Percentiles rank a stretch among this genome's conserved stretches.
phyloP scores from a whole-genome alignment of 495 filamentous ascomycete species.

The Xylaria curta region DNA sequence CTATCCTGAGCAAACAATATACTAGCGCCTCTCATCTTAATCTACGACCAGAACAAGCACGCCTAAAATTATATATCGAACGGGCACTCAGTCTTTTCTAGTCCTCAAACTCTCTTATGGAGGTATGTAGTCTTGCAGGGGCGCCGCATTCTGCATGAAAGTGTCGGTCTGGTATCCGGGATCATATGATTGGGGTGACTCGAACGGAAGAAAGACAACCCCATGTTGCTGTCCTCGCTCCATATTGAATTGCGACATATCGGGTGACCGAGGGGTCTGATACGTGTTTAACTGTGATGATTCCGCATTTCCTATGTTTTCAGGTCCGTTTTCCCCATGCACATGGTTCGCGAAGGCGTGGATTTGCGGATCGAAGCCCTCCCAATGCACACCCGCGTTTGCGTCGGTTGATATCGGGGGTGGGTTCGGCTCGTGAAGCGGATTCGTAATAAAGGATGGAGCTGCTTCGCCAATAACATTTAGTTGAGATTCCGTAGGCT shows the following conservation, averaged over 20 bases:
- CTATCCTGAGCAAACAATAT: background rate
- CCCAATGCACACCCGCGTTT: conserved; percentile 20
- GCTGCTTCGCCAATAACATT: conserved; percentile 19
- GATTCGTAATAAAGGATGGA: conserved; percentile 11
- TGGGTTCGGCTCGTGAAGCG: conserved; percentile 14
- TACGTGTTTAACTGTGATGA: conserved; percentile 9
- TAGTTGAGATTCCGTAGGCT: conserved; percentile 12
- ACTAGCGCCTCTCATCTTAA: background rate
- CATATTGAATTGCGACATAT: conserved; percentile 7
- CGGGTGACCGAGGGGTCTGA: conserved; percentile 19
- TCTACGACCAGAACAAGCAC: background rate
- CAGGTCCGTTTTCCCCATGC: conserved; percentile 14
- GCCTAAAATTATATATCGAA: background rate
- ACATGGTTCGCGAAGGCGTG: conserved; percentile 21
- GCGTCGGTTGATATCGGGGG: conserved; percentile 1
- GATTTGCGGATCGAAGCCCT: conserved; percentile 27
- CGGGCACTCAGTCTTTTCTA: background rate
- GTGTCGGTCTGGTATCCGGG: conserved; percentile 12
- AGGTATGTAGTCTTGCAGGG: conserved; percentile 25
- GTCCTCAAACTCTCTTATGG: conserved; percentile 19
- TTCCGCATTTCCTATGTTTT: background rate
- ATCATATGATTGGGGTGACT: conserved; percentile 17
- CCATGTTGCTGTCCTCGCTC: conserved; percentile 20
- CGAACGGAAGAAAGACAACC: conserved; percentile 19
- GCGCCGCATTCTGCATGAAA: conserved; percentile 18